Evolutionary conservation across 2,329 filamentous ascomycete species (phyloP), one percentile per base, ranked within the genome.

Genomic region (Purpureocillium lavendulum): DNA sequence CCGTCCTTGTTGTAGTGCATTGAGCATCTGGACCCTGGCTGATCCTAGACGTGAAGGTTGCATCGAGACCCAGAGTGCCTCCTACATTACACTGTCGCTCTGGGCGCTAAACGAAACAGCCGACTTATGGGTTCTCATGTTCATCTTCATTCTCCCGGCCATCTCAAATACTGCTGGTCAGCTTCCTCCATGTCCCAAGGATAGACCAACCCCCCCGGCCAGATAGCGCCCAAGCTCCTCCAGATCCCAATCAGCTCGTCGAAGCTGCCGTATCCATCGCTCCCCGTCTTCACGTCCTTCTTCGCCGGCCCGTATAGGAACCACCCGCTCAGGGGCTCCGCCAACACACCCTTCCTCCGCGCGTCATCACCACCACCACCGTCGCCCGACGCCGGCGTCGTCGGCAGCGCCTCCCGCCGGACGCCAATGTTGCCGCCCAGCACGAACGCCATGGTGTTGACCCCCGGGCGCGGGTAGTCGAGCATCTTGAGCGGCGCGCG

Each of bases 351-450:
- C 0, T 32, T n/a, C n/a, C n/a, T 45, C 26, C 26, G 26, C 26
- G 8, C 26, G 26, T 29, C 26, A 12, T 7, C 26, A 4, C 40
- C 38, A 11, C 40, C 40, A 1, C 45, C 39, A 16, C 29, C 24
- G 24, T 30, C 26, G 30, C 30, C 30, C 4, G 47, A 47, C 7
- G 38, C 38, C 11, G 48, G n/a, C n/a, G n/a, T n/a, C n/a, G n/a
- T n/a, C n/a, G n/a, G n/a, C n/a, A n/a, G n/a, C n/a, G n/a, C n/a
- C n/a, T n/a, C 51, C 33, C 61, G 50, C 26, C 39, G 44, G 32
- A 67, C 46, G 4, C 62, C 64, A 5, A 61, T 51, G 14, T 58
- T 64, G 1, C 65, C 65, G 3, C 61, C 64, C 10, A 65, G 49
- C 9, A 67, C 49, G 37, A 56, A 65, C 1, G 58, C 60, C 36